Conservation (phyloP, 306 rosid species). For the Carpinus viminea region DNA sequence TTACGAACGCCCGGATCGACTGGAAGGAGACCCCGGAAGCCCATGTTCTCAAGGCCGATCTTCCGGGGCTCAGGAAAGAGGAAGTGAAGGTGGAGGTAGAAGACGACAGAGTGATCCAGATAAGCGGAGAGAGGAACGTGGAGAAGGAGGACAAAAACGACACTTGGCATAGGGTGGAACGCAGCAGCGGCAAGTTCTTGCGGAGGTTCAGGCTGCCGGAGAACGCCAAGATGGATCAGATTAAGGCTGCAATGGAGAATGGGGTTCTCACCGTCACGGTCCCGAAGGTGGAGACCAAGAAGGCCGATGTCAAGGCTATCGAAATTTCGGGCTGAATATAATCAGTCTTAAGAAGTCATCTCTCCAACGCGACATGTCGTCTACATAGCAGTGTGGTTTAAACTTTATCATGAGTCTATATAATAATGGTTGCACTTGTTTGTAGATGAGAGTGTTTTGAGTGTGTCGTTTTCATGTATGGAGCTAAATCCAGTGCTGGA, state of each 20-base stretch:
- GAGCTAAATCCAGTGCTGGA: neutral
- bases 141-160: constrained; percentile 38
- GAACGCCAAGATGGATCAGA: constrained; percentile 21
- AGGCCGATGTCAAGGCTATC: constrained; percentile 29
- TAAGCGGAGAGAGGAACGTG: constrained; percentile 34
- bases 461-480: neutral
- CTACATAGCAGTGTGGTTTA: too few species aligned
- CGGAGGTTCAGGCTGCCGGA: constrained; percentile 37
- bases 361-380: neutral
- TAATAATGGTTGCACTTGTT: too few species aligned
- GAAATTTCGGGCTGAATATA: constrained; percentile 20
- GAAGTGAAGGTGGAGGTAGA: constrained; percentile 41
- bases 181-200: constrained; percentile 29
- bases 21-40: constrained; percentile 44
- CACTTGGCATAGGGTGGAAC: constrained; percentile 34
- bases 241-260: constrained; percentile 36
- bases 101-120: constrained; percentile 31
- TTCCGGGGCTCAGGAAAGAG: constrained; percentile 32
- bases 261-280: constrained; percentile 34
- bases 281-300: constrained; percentile 22
- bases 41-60: constrained; percentile 33
- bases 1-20: constrained; percentile 23
- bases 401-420: too few species aligned
- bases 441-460: too few species aligned
- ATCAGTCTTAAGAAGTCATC: neutral